phyloP scores from a whole-genome alignment of 2,329 filamentous ascomycete genomes.

The Fusarium xyrophilum region DNA sequence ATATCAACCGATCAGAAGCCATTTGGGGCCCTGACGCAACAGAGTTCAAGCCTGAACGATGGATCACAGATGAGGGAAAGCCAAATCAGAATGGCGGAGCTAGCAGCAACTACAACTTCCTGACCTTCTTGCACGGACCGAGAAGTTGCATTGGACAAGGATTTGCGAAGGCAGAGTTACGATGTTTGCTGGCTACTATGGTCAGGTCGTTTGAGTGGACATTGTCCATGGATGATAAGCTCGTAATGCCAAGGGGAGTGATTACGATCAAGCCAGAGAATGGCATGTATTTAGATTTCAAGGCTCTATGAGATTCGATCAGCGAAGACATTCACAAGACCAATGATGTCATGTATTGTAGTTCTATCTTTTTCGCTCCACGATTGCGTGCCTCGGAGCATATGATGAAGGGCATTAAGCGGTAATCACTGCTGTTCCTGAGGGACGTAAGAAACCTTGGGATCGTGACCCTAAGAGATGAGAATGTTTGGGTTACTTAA shows the following conservation, averaged over 20 bases:
- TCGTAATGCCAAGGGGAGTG: conserved; percentile 66
- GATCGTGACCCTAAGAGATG: neutral
- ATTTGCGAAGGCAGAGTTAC: conserved; percentile 77
- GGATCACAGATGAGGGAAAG: conserved; percentile 59
- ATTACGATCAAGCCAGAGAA: conserved; percentile 72
- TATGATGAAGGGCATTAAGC: too few species aligned
- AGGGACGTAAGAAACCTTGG: neutral
- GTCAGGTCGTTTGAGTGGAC: conserved; percentile 68
- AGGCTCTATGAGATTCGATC: neutral
- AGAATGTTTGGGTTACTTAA: fast-evolving
- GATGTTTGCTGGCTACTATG: conserved; percentile 72
- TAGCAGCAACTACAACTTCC: conserved; percentile 70
- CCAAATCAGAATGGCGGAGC: conserved; percentile 72
- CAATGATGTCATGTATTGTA: neutral
- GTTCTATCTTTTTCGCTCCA: neutral
- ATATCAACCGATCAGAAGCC: conserved; percentile 67
- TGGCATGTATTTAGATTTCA: conserved; percentile 63
- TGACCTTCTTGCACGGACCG: conserved; percentile 85
- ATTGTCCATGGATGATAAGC: conserved; percentile 63
- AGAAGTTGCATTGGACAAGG: conserved; percentile 80
- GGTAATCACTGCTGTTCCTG: neutral
- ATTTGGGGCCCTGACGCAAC: conserved; percentile 73
- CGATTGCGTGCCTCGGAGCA: neutral
- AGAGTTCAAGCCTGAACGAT: conserved; percentile 73
- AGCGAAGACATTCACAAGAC: neutral